Evolutionary conservation across 78 protist species (phyloP).

Genomic region (Pigoraptor vietnamica): DNA sequence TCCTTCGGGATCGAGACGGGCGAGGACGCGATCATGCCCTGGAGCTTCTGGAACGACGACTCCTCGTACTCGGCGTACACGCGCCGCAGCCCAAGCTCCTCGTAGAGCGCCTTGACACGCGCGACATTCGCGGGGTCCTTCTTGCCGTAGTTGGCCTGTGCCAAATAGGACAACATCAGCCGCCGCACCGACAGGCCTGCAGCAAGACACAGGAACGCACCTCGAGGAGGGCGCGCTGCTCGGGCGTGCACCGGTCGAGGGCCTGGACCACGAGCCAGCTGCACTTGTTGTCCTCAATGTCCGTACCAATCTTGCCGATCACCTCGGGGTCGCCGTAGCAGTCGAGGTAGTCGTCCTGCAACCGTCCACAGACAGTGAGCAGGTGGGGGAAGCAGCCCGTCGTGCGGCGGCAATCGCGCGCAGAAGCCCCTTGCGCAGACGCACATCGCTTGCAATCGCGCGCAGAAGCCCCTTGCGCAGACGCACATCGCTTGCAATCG

Average conservation of each 20-base stretch:
- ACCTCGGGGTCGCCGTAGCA: slow-evolving; percentile 89
- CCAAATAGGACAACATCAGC: background rate
- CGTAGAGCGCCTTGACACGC: slow-evolving; percentile 41
- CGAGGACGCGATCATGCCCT: background rate
- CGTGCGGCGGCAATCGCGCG: too few relatives aligned
- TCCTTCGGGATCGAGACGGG: background rate
- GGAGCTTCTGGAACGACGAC: background rate
- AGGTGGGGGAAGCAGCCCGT: background rate
- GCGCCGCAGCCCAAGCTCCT: slow-evolving; percentile 15
- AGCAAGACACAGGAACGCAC: slow-evolving; percentile 26
- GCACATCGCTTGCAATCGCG: too few relatives aligned
- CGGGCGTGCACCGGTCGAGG: slow-evolving; percentile 50
- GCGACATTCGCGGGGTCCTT: slow-evolving; percentile 14
- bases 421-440: background rate
- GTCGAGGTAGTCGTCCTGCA: slow-evolving; percentile 97
- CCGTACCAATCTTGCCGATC: slow-evolving; percentile 96
- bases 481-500: background rate
- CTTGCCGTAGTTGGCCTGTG: slow-evolving; percentile 21
- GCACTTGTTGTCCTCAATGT: slow-evolving; percentile 95
- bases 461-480: background rate
- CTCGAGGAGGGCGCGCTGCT: slow-evolving; percentile 57
- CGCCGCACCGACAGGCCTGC: slow-evolving; percentile 28
- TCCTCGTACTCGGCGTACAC: slow-evolving; percentile 27
- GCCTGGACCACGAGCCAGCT: slow-evolving; percentile 86
- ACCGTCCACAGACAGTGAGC: background rate